Evolutionary conservation across 2,329 filamentous ascomycete genomes (phyloP).

Genomic region (Sphaceloma murrayae): DNA sequence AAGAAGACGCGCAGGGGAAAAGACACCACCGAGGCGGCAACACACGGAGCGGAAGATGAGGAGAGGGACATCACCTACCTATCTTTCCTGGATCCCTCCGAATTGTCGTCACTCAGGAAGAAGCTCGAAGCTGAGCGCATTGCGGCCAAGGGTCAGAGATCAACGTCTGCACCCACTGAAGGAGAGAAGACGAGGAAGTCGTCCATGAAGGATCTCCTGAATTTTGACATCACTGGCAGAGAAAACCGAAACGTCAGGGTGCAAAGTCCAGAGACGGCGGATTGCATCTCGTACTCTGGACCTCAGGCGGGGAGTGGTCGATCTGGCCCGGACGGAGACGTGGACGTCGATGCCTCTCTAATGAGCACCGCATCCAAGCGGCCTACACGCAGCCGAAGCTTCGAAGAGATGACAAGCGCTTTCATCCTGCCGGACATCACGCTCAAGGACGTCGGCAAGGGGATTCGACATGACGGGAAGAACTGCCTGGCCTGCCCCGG

Average conservation of each 20-base stretch:
- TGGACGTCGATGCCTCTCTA: slow-evolving; percentile 36
- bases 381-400: slow-evolving; percentile 37
- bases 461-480: slow-evolving; percentile 38
- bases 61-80: slow-evolving; percentile 42
- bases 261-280: slow-evolving; percentile 29
- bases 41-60: slow-evolving; percentile 22
- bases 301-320: too few species aligned
- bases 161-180: slow-evolving; percentile 21
- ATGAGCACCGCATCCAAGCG: slow-evolving; percentile 42
- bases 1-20: slow-evolving; percentile 40
- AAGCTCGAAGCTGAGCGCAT: slow-evolving; percentile 47
- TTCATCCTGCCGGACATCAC: slow-evolving; percentile 27
- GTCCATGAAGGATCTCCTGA: slow-evolving; percentile 43
- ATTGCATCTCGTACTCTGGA: slow-evolving; percentile 24
- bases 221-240: slow-evolving; percentile 29
- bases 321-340: too few species aligned
- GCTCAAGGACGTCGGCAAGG: slow-evolving; percentile 18
- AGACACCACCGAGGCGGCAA: slow-evolving; percentile 30
- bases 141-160: slow-evolving; percentile 32
- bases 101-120: slow-evolving; percentile 46
- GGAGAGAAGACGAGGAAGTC: slow-evolving; percentile 41
- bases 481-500: slow-evolving; percentile 47
- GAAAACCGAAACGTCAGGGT: slow-evolving; percentile 28
- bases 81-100: slow-evolving; percentile 44
- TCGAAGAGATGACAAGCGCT: slow-evolving; percentile 47